Conservation (phyloP, 2,329 filamentous ascomycete species). For the Fusarium secorum region DNA sequence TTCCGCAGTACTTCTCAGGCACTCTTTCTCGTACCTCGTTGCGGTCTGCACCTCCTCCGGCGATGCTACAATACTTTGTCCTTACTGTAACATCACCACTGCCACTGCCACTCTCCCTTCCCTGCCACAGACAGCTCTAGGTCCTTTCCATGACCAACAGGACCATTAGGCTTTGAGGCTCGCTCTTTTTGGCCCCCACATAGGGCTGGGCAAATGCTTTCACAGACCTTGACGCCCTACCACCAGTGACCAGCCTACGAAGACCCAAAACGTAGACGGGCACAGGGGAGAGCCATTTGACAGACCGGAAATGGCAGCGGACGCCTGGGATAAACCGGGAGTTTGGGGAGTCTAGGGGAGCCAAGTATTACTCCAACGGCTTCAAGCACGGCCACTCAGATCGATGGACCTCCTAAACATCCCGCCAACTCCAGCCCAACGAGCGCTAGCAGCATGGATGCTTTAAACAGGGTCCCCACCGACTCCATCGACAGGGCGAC, state of each 20-base stretch:
- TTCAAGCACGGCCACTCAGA: conserved; percentile 15
- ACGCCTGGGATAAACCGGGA: conserved; percentile 29
- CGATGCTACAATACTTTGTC: conserved; percentile 19
- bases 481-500: conserved; percentile 34
- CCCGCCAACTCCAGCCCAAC: conserved; percentile 37
- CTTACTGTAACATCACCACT: conserved; percentile 15
- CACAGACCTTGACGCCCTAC: conserved; percentile 34
- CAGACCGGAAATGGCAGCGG: conserved; percentile 19
- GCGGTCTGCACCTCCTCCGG: conserved; percentile 5
- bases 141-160: conserved; percentile 31
- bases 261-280: conserved; percentile 7
- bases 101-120: background rate
- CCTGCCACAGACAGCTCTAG: conserved; percentile 26
- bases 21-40: conserved; percentile 11
- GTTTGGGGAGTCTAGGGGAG: conserved; percentile 13
- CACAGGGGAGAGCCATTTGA: conserved; percentile 21
- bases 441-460: conserved; percentile 32
- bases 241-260: conserved; percentile 3
- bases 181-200: conserved; percentile 32
- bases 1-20: background rate
- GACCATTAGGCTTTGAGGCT: conserved; percentile 23
- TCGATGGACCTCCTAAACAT: conserved; percentile 26
- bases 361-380: conserved; percentile 19
- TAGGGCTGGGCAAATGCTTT: conserved; percentile 33
- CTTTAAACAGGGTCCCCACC: conserved; percentile 25